phyloP scores from a whole-genome alignment of 1,139 yeast genomes.

The Suhomyces bolitotheri region DNA sequence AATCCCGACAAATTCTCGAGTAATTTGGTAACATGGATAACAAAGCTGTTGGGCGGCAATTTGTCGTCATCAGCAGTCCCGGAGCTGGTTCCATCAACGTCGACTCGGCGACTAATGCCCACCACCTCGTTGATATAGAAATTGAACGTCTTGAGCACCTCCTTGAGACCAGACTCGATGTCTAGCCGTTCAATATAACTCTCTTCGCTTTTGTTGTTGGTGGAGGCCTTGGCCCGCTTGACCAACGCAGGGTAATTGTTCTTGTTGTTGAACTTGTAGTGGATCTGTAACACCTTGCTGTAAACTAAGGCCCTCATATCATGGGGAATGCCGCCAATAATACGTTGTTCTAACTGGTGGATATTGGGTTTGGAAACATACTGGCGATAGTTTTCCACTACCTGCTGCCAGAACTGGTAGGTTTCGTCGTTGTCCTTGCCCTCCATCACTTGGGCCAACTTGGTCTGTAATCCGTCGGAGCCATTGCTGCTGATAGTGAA shows the following conservation, averaged over 20 bases:
- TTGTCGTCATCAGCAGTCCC: slow-evolving; percentile 13
- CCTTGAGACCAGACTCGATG: slow-evolving; percentile 24
- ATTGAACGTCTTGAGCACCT: slow-evolving; percentile 34
- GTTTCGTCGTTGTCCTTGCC: slow-evolving; percentile 12
- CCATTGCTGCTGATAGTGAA: slow-evolving; percentile 15
- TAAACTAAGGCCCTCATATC: slow-evolving; percentile 33
- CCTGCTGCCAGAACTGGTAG: slow-evolving; percentile 26
- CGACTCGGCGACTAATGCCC: slow-evolving; percentile 14
- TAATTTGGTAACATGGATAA: slow-evolving; percentile 24
- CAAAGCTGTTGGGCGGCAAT: slow-evolving; percentile 27
- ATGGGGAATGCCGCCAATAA: slow-evolving; percentile 37
- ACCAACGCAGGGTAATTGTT: slow-evolving; percentile 34
- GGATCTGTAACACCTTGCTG: slow-evolving; percentile 35
- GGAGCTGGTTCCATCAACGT: slow-evolving; percentile 17
- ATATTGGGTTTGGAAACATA: slow-evolving; percentile 21
- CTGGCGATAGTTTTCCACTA: slow-evolving; percentile 25
- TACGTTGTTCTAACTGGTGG: slow-evolving; percentile 27
- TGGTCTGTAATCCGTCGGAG: slow-evolving; percentile 5
- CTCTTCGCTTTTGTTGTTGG: slow-evolving; percentile 18
- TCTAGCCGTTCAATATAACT: slow-evolving; percentile 23
- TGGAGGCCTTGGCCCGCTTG: slow-evolving; percentile 27
- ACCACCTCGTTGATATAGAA: slow-evolving; percentile 32
- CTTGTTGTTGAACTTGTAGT: slow-evolving; percentile 32
- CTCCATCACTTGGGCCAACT: slow-evolving; percentile 5
- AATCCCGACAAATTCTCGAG: slow-evolving; percentile 25